These are phyloP conservation scores for Fusarium falciforme DNA, from an alignment of 2,329 filamentous ascomycete genomes.

Conservation along the genomic window DNA sequence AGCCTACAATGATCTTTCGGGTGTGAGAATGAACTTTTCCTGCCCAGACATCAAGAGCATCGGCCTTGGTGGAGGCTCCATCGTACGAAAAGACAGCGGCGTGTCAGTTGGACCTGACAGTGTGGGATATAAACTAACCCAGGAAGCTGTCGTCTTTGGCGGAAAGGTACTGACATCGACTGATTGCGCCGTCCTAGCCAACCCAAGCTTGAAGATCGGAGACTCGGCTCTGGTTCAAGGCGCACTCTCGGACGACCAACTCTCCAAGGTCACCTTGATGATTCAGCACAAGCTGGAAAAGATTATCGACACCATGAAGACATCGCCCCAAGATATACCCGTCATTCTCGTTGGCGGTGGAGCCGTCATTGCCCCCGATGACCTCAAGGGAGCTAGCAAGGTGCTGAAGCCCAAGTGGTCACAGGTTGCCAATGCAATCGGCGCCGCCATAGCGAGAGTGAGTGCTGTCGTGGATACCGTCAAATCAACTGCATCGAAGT, in stretches of 20 bases:
- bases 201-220: constrained; percentile 54
- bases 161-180: constrained; percentile 69
- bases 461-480: constrained; percentile 65
- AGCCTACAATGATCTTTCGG: constrained; percentile 71
- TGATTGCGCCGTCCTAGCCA: constrained; percentile 59
- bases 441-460: constrained; percentile 71
- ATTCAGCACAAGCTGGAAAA: constrained; percentile 65
- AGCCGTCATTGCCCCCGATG: constrained; percentile 66
- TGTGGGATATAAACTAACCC: constrained; percentile 67
- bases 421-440: constrained; percentile 73
- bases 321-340: constrained; percentile 67
- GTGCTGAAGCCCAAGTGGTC: constrained; percentile 68
- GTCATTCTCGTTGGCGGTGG: constrained; percentile 74
- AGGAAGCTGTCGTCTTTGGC: constrained; percentile 67
- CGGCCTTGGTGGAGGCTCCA: constrained; percentile 68
- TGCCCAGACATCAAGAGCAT: constrained; percentile 70
- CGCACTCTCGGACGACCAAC: constrained; percentile 46
- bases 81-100: constrained; percentile 56
- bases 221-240: constrained; percentile 51
- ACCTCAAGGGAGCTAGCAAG: constrained; percentile 65
- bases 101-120: constrained; percentile 69
- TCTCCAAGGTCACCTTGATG: constrained; percentile 52
- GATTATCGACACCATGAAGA: constrained; percentile 72
- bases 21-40: constrained; percentile 71
- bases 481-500: constrained; percentile 58